Evolutionary conservation across 78 protist species (phyloP), one percentile per base, ranked within the genome.

Genomic region (Thecamonas trahens): DNA sequence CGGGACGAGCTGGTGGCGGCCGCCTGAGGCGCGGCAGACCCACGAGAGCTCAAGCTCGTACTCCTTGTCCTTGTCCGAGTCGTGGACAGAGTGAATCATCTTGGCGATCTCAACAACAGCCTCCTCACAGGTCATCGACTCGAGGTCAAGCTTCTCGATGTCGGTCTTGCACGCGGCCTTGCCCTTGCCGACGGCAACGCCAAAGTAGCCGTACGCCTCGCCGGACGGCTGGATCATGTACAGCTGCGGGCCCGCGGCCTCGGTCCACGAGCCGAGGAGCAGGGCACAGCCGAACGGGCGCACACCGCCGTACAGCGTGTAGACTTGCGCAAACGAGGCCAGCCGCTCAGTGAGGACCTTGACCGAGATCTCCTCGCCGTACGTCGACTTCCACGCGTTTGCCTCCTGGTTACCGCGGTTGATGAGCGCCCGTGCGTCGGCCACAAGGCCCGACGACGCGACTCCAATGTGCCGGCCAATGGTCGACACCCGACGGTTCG

Each of bases 221-320:
- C 99, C 98, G 1, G 97, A 87, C 24, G 99, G 99, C 53, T 97
- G 97, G 39, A 94, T 55, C 40, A 66, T 11, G 84, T 62, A 91
- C 42, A 97, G 73, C 54, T 83, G 86, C 22, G 98, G 96, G 2
- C 95, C 94, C 24, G 87, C 57, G 49, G 29, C 70, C 39, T 70
- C 72, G 65, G 69, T 68, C 35, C 42, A 32, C 26, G 86, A 77
- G 13, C 87, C 97, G 47, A 97, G 34, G 18, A 94, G 62, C 26
- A 78, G 82, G 9, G 95, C 34, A 37, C 80, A 44, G 31, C 99
- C 99, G 60, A 92, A 96, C n/a, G 99, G 99, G 26, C 99, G 85
- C 49, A 87, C 70, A 55, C 50, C 68, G 59, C 85, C 69, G 75
- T 93, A 85, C 22, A 92, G 37, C 26, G 99, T 95, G 64, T 85